Base-by-base conservation (phyloP, 2,329 filamentous ascomycete genomes). In the Tolypocladium endophyticum region DNA sequence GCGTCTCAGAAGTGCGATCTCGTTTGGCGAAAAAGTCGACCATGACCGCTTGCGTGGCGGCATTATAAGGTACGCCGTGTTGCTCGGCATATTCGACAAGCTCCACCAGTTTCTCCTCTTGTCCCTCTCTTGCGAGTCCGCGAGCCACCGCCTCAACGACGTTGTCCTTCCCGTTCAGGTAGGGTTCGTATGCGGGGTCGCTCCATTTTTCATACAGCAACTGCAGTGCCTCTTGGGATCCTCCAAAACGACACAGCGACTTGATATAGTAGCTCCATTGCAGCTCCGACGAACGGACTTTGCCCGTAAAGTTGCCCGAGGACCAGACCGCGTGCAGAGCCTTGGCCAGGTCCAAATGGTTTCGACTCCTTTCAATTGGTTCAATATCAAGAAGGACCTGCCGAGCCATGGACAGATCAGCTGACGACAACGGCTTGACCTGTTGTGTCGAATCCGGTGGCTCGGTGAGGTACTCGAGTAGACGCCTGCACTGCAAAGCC, bases 61-160 rank as follows among this genome's bases (percentile, higher is more conserved):
- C 70, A 59, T 76, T 74, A 62, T 78, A 81, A 18, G 74, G 69
- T 9, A 82, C 61, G 0, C 76, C 77, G 6, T 77, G 70, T 14
- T 75, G 71, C 58, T 81, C 74, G 47, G 87, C 76, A 54, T 83
- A 76, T 11, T 79, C 70, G 1, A 83, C 73, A 3, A 86, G 77
- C n/a, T 79, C 72, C 47, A 85, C 65, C 60, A 91, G 75, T 69
- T 86, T 81, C 59, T 77, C 63, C 64, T 86, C 79, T 56, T 81
- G 79, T 45, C 80, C 78, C 67, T 90, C 82, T 62, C 73, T 73
- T 0, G 83, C 83, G 36, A 91, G 81, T 0, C 88, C 89, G 25
- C 75, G 74, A 2, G 67, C 67, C n/a, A 75, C 70, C 0, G 60
- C 61, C n/a, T 69, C 58, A 36, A 74, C 59, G 2, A 71, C 61